Conservation (phyloP, 78 protist genomes). For the Neovahlkampfia damariscottae region DNA sequence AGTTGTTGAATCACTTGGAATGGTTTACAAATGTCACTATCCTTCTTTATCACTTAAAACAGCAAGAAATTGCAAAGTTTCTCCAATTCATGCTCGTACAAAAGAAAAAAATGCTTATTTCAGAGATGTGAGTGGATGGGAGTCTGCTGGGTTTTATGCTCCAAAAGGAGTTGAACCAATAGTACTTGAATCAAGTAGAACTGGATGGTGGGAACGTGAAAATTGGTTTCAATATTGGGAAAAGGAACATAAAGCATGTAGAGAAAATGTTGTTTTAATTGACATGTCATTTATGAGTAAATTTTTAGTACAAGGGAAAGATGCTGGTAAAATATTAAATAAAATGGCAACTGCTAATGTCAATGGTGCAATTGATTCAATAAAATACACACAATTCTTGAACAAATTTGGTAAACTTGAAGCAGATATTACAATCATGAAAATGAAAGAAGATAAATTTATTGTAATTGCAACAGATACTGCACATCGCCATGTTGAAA, state of each 20-base stretch:
- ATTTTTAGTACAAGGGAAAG: conserved; percentile 26
- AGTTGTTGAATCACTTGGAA: conserved; percentile 24
- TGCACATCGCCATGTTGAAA: neutral
- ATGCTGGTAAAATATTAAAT: conserved; percentile 12
- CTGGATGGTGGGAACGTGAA: conserved; percentile 18
- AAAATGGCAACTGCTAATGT: conserved; percentile 5
- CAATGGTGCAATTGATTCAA: neutral
- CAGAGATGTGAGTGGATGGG: conserved; percentile 16
- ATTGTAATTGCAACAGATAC: conserved; percentile 1
- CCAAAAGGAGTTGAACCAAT: neutral
- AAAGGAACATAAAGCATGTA: neutral
- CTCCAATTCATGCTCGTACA: conserved; percentile 7
- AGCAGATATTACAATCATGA: conserved; percentile 14
- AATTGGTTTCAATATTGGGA: neutral
- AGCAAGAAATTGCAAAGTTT: neutral
- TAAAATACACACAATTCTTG: conserved; percentile 23
- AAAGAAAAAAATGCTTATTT: neutral
- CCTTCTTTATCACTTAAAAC: neutral
- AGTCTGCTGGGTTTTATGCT: conserved; percentile 2
- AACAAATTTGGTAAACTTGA: conserved; percentile 10
- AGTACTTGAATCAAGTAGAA: too few species aligned
- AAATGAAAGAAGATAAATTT: neutral
- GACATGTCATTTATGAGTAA: conserved; percentile 25
- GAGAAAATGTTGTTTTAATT: conserved; percentile 1
- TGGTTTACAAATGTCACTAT: conserved; percentile 13